These are phyloP conservation scores for Themeda triandra DNA, from an alignment of 176 grass and related monocot genomes.

Conservation along the genomic window DNA sequence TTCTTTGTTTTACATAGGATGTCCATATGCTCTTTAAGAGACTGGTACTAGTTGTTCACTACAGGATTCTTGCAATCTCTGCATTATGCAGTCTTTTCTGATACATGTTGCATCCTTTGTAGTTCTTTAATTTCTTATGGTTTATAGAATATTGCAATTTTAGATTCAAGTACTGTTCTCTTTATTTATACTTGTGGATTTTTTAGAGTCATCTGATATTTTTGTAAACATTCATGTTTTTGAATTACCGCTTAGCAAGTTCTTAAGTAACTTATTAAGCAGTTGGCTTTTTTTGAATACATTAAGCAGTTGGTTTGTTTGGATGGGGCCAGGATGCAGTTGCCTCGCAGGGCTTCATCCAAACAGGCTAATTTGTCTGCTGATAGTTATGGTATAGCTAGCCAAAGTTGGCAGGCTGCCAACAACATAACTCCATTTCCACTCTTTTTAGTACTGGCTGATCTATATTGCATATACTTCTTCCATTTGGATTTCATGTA, in stretches of 20 bases:
- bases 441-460: background rate
- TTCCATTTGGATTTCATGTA: background rate
- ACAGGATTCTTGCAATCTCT: background rate
- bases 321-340: too few species aligned
- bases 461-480: background rate
- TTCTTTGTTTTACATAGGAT: background rate
- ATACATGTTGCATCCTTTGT: background rate
- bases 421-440: constrained; percentile 1
- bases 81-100: background rate
- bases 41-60: background rate
- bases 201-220: background rate
- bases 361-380: constrained; percentile 10
- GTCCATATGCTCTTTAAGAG: background rate
- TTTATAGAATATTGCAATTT: background rate
- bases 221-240: background rate
- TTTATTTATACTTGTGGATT: background rate
- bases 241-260: background rate
- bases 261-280: background rate
- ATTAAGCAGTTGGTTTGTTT: background rate
- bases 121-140: background rate
- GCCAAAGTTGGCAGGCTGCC: background rate
- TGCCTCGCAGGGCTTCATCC: too few species aligned
- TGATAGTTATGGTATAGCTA: background rate
- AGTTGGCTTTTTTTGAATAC: background rate
- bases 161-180: background rate